Base-by-base conservation (phyloP, 495 filamentous ascomycete species). In the Tetracladium marchalianum region DNA sequence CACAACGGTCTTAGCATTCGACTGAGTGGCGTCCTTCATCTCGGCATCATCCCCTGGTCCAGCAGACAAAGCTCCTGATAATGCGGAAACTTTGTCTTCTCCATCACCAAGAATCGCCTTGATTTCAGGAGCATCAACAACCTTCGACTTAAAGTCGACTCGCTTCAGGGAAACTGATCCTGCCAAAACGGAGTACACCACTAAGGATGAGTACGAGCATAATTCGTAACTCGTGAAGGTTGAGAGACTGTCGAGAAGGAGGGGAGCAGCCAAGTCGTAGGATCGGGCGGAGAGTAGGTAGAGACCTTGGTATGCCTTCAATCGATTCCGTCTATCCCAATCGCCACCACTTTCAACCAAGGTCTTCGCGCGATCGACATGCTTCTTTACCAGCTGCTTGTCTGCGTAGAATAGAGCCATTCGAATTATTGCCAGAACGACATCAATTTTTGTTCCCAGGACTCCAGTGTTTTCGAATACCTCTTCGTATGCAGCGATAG, bases 191-290 rank as follows among this genome's bases (percentile, higher is more conserved):
- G 93, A 84, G 72, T 97, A 98, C 48, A 98, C 79, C 35, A 98
- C 92, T 17, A 98, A 76, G 22, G 81, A 81, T 37, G 87, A 90
- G 70, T 98, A 98, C 49, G 78, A 87, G 78, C 92, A 98, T 31
- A 98, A 76, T 66, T 98, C 92, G 69, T 93, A 95, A 57, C 87
- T 94, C 40, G 92, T 98, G 65, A 98, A 98, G n/a, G 92, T 98
- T 18, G 90, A 95, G 49, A 98, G 69, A 60, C 85, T 90, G 69
- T 98, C 92, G 44, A 98, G 86, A 22, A 98, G 82, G 6, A 96
- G 75, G 36, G 93, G 93, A 5, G 93, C 92, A 24, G 88, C 90
- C 41, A 86, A 70, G 61, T 79, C 83, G 70, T 96, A 89, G 42
- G 87, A 88, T 37, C 92, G 88, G 42, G 85, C 77, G 27, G 90